Evolutionary conservation across 805 yeast species (phyloP).

Genomic region (Ogataea minuta): DNA sequence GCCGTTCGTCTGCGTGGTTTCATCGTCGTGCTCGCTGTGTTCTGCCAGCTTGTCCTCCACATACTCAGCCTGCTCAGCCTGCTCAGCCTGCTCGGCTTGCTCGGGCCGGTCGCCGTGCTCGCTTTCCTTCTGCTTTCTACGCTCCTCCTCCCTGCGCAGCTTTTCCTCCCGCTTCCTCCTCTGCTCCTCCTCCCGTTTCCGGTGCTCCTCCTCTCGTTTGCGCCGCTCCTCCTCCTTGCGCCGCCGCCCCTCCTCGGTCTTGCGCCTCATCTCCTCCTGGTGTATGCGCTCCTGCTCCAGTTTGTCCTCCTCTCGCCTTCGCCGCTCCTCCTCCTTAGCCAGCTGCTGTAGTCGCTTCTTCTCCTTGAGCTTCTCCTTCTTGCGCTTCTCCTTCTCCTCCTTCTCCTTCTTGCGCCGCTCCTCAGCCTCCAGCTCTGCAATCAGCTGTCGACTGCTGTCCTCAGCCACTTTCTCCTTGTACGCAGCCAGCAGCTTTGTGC

Average conservation of each 20-base stretch:
- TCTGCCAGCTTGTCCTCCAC: constrained; percentile 24
- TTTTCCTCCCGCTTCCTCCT: constrained; percentile 40
- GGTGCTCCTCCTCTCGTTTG: constrained; percentile 41
- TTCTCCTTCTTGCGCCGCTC: constrained; percentile 61
- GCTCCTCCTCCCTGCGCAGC: constrained; percentile 34
- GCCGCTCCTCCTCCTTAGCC: constrained; percentile 61
- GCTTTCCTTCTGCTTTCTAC: constrained; percentile 35
- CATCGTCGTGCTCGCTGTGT: too few species aligned
- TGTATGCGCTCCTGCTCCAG: constrained; percentile 44
- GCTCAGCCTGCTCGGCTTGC: constrained; percentile 34
- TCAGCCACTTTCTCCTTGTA: constrained; percentile 80
- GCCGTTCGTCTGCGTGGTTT: constrained; percentile 3
- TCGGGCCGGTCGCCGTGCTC: constrained; percentile 22
- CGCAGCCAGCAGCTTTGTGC: constrained; percentile 68
- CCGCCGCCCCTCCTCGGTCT: constrained; percentile 47
- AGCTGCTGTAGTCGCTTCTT: constrained; percentile 61
- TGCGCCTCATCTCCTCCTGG: constrained; percentile 41
- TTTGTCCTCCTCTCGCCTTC: constrained; percentile 52
- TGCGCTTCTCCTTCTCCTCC: constrained; percentile 62
- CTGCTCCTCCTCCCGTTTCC: constrained; percentile 41
- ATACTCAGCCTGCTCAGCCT: constrained; percentile 31
- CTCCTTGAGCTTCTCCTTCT: constrained; percentile 68
- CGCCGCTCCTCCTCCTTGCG: constrained; percentile 42
- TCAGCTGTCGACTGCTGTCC: constrained; percentile 59
- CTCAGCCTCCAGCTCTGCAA: constrained; percentile 71